Base-by-base conservation (phyloP, 495 filamentous ascomycete genomes). In the Penicillium egyptiacum region DNA sequence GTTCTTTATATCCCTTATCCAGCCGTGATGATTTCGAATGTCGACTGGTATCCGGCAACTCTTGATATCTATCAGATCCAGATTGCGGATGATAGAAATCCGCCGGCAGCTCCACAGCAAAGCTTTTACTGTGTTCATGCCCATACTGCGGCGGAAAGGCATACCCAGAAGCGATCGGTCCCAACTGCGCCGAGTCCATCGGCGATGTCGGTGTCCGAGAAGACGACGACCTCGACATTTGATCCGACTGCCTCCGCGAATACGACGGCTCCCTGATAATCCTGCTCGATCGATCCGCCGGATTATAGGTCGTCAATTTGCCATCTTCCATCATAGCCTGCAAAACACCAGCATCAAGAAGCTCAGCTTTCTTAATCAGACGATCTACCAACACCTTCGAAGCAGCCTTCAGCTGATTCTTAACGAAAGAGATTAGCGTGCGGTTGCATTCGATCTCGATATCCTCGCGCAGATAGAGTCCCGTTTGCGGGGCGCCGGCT, bases 401-500 rank as follows among this genome's bases (percentile, higher is more conserved):
- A 2, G 86, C 79, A 57, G 87, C 87, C 64, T 88, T 88, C 22
- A 91, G 76, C 22, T 86, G 91, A 67, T 81, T 83, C 76, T 88
- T 91, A 40, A 92, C 86, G 63, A 92, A 91, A 10, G 74, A 66
- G 0, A 83, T 79, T 74, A 91, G 80, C 57, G 90, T 71, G 19
- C 90, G 73, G 62, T 91, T 92, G 77, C 87, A 91, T 52, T 79
- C 79, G 73, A 94, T 84, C 50, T 89, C 83, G 43, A 91, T 83
- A 56, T 92, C 89, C 72, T 92, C 89, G 10, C 86, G 79, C 20
- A 92, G 69, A 66, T 88, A 92, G 0, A 94, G 79, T 1, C 89
- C 89, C 25, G 78, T 76, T 11, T 73, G 68, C 2, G 88, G 88
- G 0, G 60, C 64, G 1, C 52, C 55, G 2, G 60, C 55, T 1